Evolutionary conservation across 2,329 filamentous ascomycete species (phyloP).

Genomic region (Fusarium miscanthi): DNA sequence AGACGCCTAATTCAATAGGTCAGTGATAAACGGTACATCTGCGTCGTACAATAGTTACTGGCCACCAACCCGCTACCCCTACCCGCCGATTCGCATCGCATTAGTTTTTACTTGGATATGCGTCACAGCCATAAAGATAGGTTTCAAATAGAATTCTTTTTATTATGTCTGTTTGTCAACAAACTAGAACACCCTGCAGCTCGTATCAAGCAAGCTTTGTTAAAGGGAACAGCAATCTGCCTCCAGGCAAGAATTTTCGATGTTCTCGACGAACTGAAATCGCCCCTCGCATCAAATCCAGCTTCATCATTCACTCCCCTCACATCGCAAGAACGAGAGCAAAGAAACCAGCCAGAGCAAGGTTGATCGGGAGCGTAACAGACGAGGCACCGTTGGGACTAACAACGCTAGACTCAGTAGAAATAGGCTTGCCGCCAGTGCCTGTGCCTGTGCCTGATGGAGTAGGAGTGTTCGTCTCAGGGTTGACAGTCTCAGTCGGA

Average conservation of each 20-base stretch:
- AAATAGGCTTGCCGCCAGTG: slow-evolving; percentile 10
- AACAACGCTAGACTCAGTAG: slow-evolving; percentile 17
- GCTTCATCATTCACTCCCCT: not conserved
- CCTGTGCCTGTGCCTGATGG: slow-evolving; percentile 14
- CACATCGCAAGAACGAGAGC: slow-evolving; percentile 26
- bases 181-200: slow-evolving; percentile 14
- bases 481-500: slow-evolving; percentile 34
- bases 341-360: slow-evolving; percentile 28
- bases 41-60: not conserved
- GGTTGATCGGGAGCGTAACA: slow-evolving; percentile 17
- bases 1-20: not conserved
- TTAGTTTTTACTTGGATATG: not conserved
- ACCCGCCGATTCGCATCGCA: not conserved
- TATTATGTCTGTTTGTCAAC: slow-evolving; percentile 9
- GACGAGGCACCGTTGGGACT: slow-evolving; percentile 32
- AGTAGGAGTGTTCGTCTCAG: slow-evolving; percentile 25
- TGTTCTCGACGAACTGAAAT: slow-evolving; percentile 19
- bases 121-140: not conserved
- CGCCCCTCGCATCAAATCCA: not conserved
- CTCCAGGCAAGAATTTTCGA: not conserved
- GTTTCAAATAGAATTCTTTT: not conserved
- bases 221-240: slow-evolving; percentile 1
- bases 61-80: not conserved
- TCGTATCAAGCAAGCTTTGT: slow-evolving; percentile 14
- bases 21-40: not conserved